These are phyloP conservation scores for Chlorella vulgaris DNA, from an alignment of 139 green algal species.

Conservation along the genomic window DNA sequence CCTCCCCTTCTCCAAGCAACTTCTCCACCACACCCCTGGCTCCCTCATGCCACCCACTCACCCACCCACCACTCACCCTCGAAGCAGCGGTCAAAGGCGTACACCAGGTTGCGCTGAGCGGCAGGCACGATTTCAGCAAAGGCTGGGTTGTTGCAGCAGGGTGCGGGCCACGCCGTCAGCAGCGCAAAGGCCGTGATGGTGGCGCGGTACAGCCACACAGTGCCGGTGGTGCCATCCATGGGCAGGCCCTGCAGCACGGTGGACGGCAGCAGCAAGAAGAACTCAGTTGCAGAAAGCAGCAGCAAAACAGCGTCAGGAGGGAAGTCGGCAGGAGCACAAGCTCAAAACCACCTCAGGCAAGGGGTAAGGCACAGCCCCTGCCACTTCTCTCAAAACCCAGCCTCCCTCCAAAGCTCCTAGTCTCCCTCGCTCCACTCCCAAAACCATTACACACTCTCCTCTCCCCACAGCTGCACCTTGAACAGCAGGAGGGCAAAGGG, in stretches of 20 bases:
- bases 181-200: conserved; percentile 49
- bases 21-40: too few species aligned
- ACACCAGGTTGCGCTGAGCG: conserved; percentile 75
- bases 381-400: too few species aligned
- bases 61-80: conserved; percentile 22
- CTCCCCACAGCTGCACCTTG: too few species aligned
- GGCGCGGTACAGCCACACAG: conserved; percentile 32
- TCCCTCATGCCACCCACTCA: too few species aligned
- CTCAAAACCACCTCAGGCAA: too few species aligned
- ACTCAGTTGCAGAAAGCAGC: neutral
- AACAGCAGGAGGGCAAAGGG: conserved; percentile 47
- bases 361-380: too few species aligned
- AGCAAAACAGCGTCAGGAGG: neutral
- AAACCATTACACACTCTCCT: neutral
- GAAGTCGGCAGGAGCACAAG: too few species aligned
- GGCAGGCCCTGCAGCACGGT: conserved; percentile 26
- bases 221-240: conserved; percentile 3
- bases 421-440: too few species aligned
- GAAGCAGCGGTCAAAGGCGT: conserved; percentile 76
- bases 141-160: conserved; percentile 48
- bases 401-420: too few species aligned
- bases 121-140: conserved; percentile 86
- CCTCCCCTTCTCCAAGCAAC: neutral
- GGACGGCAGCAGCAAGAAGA: neutral
- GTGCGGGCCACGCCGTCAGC: conserved; percentile 46